A percentile compares a stretch with the other conserved stretches of the same genome.
Evolutionary conservation across 495 filamentous ascomycete species (phyloP).

Genomic region (Emericellopsis terricola): DNA sequence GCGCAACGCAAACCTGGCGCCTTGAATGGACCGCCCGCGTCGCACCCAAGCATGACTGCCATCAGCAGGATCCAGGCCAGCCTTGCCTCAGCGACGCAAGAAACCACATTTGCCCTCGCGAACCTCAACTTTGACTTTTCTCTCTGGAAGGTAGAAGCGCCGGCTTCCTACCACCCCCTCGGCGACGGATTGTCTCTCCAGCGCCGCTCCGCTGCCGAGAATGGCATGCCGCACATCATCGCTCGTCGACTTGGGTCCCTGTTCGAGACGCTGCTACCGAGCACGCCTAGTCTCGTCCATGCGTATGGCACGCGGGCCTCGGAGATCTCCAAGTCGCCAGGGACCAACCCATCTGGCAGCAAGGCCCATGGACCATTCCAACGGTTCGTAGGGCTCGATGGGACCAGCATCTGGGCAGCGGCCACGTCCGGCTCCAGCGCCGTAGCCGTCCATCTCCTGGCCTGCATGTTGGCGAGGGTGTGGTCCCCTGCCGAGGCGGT

Average conservation of each 20-base stretch:
- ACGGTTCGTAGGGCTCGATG: slow-evolving; percentile 12
- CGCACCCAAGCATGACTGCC: too few relatives aligned
- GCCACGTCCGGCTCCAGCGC: slow-evolving; percentile 16
- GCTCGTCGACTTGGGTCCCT: slow-evolving; percentile 14
- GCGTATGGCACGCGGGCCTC: slow-evolving; percentile 11
- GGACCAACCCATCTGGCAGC: slow-evolving; percentile 5
- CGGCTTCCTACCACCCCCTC: slow-evolving; percentile 10
- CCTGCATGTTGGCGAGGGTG: slow-evolving; percentile 18
- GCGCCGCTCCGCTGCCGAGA: slow-evolving; percentile 10
- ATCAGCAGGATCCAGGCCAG: too few relatives aligned
- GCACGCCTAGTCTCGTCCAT: slow-evolving; percentile 5
- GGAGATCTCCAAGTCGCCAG: slow-evolving; percentile 9
- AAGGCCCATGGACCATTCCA: too few relatives aligned
- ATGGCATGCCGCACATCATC: slow-evolving; percentile 9
- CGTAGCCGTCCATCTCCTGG: slow-evolving; percentile 17
- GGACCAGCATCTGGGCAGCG: slow-evolving; percentile 17
- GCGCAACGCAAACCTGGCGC: too few relatives aligned
- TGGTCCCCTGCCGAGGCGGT: slow-evolving; percentile 12
- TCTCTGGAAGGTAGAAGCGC: slow-evolving; percentile 10
- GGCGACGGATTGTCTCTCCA: slow-evolving; percentile 7
- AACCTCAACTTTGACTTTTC: slow-evolving; percentile 16
- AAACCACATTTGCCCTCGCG: slow-evolving; percentile 6
- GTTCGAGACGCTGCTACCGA: slow-evolving; percentile 7
- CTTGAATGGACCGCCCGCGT: too few relatives aligned
- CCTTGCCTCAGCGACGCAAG: background rate